Conservation (phyloP, 495 filamentous ascomycete genomes). For the Penicillium lividum region DNA sequence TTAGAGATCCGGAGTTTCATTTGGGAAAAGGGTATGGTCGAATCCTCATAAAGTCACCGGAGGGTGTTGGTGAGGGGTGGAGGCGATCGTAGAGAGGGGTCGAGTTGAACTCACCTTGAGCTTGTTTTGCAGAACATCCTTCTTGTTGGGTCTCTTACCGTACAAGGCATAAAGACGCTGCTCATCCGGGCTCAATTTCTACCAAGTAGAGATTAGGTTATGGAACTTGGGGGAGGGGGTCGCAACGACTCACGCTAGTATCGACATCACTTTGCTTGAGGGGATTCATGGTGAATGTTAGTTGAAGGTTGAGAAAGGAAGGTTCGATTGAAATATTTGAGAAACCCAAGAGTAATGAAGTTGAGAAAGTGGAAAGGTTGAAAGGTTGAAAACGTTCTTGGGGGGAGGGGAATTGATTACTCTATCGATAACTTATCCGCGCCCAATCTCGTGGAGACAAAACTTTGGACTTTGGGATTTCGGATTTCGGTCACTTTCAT, state of each 20-base stretch:
- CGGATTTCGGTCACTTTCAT: neutral
- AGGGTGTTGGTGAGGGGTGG: neutral
- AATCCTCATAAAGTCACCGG: neutral
- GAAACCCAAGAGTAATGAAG: neutral
- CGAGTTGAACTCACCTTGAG: constrained; percentile 59
- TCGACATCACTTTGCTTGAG: neutral
- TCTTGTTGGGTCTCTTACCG: constrained; percentile 93
- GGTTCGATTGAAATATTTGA: neutral
- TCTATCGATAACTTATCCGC: constrained; percentile 16
- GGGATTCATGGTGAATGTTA: neutral
- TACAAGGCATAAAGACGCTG: constrained; percentile 94
- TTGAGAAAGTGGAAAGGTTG: neutral
- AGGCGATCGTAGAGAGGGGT: neutral
- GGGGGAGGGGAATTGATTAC: neutral
- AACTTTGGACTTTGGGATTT: too few relatives aligned
- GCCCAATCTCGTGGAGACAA: constrained; percentile 3
- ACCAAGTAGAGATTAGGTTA: constrained; percentile 19
- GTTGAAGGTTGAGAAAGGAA: neutral
- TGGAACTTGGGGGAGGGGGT: neutral
- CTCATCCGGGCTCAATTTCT: constrained; percentile 90
- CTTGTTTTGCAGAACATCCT: constrained; percentile 96
- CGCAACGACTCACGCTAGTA: neutral
- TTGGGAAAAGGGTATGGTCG: neutral
- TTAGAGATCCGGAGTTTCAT: neutral
- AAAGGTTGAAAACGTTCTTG: neutral